phyloP scores from a whole-genome alignment of 1,284 basidiomycete species.

The Ustilago trichophora region DNA sequence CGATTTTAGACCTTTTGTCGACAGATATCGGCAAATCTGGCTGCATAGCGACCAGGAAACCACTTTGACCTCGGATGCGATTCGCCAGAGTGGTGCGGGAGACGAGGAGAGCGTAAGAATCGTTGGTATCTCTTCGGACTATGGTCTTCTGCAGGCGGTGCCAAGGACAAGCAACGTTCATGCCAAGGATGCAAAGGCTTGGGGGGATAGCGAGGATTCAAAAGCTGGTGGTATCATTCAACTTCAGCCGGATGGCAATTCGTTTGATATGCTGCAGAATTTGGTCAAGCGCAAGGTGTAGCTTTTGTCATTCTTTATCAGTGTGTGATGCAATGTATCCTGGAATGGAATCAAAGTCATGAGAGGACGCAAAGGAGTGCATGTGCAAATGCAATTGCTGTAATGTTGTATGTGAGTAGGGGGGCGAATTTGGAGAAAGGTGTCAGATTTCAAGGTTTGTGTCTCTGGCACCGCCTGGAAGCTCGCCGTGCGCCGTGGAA shows the following conservation, averaged over 20 bases:
- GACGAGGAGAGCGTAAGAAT: constrained; percentile 74
- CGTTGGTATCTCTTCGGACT: constrained; percentile 83
- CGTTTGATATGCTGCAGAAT: constrained; percentile 92
- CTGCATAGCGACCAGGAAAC: constrained; percentile 75
- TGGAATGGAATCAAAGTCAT: no score
- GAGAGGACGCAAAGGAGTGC: no score
- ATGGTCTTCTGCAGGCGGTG: constrained; percentile 85
- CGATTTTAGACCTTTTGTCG: constrained; percentile 62
- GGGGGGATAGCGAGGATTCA: constrained; percentile 32
- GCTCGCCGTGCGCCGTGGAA: constrained; percentile 26
- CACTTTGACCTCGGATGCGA: constrained; percentile 27
- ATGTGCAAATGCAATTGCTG: no score
- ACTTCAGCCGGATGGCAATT: constrained; percentile 93
- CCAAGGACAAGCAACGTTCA: constrained; percentile 66
- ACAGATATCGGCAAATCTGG: constrained; percentile 80
- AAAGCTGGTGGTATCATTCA: constrained; percentile 67
- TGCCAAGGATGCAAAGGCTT: constrained; percentile 40
- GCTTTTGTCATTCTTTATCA: no score
- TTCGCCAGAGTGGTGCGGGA: constrained; percentile 3
- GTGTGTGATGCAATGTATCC: no score
- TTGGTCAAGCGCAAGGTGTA: constrained; percentile 77
- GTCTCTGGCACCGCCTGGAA: constrained; percentile 37
- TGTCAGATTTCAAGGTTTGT: background rate
- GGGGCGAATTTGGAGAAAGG: no score
- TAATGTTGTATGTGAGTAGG: no score